These are phyloP conservation scores for Carex cristatella DNA, from an alignment of 176 grass and related monocot genomes.

Conservation along the genomic window DNA sequence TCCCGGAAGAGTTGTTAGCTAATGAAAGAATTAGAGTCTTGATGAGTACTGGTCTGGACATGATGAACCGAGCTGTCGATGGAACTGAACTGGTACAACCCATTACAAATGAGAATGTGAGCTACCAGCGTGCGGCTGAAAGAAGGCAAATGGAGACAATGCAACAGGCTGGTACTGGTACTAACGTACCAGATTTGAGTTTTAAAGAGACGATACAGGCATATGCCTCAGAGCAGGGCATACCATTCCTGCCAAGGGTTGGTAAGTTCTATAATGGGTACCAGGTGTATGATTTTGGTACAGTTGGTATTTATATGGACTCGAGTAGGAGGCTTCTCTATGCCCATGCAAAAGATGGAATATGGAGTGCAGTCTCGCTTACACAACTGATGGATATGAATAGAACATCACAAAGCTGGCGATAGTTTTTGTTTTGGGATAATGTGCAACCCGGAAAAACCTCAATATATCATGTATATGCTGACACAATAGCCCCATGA, in stretches of 20 bases:
- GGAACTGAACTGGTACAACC: constrained; percentile 26
- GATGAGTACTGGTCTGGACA: constrained; percentile 32
- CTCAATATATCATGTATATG: background rate
- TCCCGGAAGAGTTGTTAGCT: constrained; percentile 52
- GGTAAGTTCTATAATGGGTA: constrained; percentile 73
- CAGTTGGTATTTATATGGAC: constrained; percentile 62
- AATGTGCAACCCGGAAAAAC: background rate
- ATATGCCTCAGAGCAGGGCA: constrained; percentile 71
- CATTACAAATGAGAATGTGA: constrained; percentile 33
- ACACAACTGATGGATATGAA: constrained; percentile 81
- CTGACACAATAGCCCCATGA: background rate
- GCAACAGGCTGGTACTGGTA: constrained; percentile 45
- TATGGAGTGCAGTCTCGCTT: constrained; percentile 76
- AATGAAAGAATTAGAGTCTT: constrained; percentile 28
- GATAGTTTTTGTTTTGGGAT: constrained; percentile 10
- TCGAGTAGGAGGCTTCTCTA: constrained; percentile 71
- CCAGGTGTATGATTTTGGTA: constrained; percentile 83
- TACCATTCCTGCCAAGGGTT: constrained; percentile 79
- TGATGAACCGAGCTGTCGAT: constrained; percentile 34
- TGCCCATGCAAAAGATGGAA: constrained; percentile 61
- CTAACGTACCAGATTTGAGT: constrained; percentile 50
- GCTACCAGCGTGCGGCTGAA: constrained; percentile 59
- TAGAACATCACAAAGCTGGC: constrained; percentile 18
- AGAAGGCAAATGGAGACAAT: constrained; percentile 69
- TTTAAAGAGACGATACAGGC: constrained; percentile 84